Evolutionary conservation across 2,329 filamentous ascomycete genomes (phyloP), one percentile per base, ranked within the genome.

Genomic region (Stenocarpella maydis): DNA sequence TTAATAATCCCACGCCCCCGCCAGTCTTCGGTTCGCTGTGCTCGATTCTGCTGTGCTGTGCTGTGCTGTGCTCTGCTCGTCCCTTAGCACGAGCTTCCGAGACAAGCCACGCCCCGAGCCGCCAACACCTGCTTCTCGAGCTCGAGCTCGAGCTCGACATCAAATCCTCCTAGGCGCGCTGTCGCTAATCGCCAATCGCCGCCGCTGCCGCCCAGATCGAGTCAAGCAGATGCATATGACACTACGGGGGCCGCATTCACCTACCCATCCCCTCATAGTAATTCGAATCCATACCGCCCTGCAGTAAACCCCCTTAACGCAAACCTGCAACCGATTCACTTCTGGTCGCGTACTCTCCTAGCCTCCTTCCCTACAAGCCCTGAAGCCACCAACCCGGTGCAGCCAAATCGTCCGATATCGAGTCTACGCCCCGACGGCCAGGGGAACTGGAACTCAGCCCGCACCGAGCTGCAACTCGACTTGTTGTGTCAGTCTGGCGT

Each of bases 201-300:
- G 24, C 39, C 39, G 37, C 41, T 5, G 39, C 58, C 41, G 34
- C 53, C 26, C 49, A 39, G n/a, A 17, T 52, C 65, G 50, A 68
- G 52, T 50, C 69, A 64, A 63, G 58, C 58, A 37, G 43, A 63
- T 63, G 58, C 58, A 49, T 49, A 45, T 63, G 58, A 63, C 58
- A 63, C 43, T 49, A 6, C 58, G 15, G 34, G 10, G n/a, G 24
- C 21, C 37, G 37, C 43, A 24, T 43, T 37, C 28, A 37, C 24
- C 43, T 66, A 52, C 43, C 26, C 37, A 39, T 28, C 43, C 58
- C 60, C 64, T 68, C 65, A 58, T 65, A 70, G 45, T 68, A 68
- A 65, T 55, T 43, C 65, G 37, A 70, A 28, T 61, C 47, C 31
- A 39, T 55, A 58, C 55, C 37, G 55, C 52, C 45, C 19, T 58